phyloP scores from a whole-genome alignment of 495 filamentous ascomycete genomes.

The Annulohypoxylon stygium region DNA sequence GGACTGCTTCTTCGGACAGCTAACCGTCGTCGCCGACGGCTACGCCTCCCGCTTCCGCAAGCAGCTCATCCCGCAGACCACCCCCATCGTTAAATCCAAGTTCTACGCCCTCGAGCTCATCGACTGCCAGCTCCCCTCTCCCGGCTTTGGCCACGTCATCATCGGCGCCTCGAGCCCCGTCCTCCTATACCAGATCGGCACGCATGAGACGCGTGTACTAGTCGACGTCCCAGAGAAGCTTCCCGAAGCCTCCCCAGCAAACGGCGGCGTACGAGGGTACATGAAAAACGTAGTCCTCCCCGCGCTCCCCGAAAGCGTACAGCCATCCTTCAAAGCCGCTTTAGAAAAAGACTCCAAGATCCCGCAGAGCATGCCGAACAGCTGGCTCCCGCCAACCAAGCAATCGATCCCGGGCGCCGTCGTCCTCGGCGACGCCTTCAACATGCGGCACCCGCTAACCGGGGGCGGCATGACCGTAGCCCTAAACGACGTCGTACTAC shows the following conservation, averaged over 20 bases:
- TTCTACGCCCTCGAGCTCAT: conserved; percentile 95
- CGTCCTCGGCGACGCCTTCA: conserved; percentile 90
- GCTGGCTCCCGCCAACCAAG: conserved; percentile 81
- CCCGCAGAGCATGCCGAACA: conserved; percentile 89
- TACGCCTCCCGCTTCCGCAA: conserved; percentile 96
- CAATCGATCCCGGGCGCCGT: conserved; percentile 80
- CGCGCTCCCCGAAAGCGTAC: conserved; percentile 76
- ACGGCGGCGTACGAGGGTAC: conserved; percentile 86
- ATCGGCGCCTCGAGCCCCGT: conserved; percentile 84
- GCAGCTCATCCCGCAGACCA: conserved; percentile 71
- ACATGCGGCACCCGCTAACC: conserved; percentile 96
- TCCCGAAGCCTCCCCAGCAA: conserved; percentile 74
- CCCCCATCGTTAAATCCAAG: conserved; percentile 78
- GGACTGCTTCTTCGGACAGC: conserved; percentile 82
- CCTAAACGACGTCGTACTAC: conserved; percentile 84
- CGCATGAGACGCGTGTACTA: conserved; percentile 90
- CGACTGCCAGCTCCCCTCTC: conserved; percentile 80
- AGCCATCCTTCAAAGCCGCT: conserved; percentile 79
- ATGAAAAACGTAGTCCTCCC: conserved; percentile 82
- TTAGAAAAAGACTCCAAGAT: conserved; percentile 78
- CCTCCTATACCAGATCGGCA: conserved; percentile 96
- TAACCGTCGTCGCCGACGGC: conserved; percentile 93
- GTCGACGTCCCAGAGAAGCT: conserved; percentile 88
- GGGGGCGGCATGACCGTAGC: conserved; percentile 97
- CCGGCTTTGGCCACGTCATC: conserved; percentile 86